Evolutionary conservation across 2,329 filamentous ascomycete genomes (phyloP), one percentile per base, ranked within the genome.

Genomic region (Cladophialophora bantiana): DNA sequence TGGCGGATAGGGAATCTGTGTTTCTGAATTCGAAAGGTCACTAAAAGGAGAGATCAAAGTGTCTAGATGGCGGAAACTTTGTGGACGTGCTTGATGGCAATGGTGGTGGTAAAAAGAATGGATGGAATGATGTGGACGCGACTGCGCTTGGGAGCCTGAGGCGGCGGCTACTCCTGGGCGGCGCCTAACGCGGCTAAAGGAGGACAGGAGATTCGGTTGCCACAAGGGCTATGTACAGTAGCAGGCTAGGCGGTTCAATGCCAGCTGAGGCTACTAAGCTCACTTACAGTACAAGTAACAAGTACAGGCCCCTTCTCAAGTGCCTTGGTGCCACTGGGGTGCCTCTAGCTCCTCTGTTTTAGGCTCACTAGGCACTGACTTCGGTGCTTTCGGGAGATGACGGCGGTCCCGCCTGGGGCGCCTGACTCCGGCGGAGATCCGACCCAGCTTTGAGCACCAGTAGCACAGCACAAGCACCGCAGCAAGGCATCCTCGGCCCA

Each of bases 51-150:
- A 13, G 26, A 60, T n/a, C 26, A 50, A 20, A 10, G n/a, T 31
- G 32, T 35, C 20, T 36, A 18, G 36, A 34, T n/a, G 34, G 53
- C 18, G 53, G 10, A 36, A 32, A 42, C 38, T n/a, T 45, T 32
- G 55, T 42, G 18, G 26, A 62, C 26, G 26, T 26, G 26, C 3
- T 26, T 26, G 26, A 26, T 26, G 26, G 26, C 65, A 69, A 74
- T 40, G 35, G 53, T 45, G 62, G 70, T 73, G 71, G 71, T 71
- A 26, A 32, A 13, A 73, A 68, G 70, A 69, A 56, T n/a, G n/a
- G 64, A n/a, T 61, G 40, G 20, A 52, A 34, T 50, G 48, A 54
- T 61, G 53, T 26, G 59, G 60, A 62, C 60, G 60, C 60, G 60
- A 62, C 60, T 62, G 60, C 60, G 60, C 60, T 62, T 62, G 36